phyloP scores from a whole-genome alignment of 805 yeast genomes.

The Pachysolen tannophilus region DNA sequence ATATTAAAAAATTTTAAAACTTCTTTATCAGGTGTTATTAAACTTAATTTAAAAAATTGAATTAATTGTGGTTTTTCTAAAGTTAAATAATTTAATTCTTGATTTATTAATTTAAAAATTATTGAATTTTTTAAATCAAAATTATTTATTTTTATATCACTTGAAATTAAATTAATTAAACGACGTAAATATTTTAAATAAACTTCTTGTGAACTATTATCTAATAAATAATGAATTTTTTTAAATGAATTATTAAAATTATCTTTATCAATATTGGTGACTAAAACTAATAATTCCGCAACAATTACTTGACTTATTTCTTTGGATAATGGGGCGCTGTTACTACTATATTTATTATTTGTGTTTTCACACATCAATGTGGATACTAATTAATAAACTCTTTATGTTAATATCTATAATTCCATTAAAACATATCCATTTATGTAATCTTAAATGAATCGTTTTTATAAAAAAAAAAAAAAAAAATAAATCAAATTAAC shows the following conservation, averaged over 20 bases:
- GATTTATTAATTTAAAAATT: conserved; percentile 14
- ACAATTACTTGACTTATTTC: conserved; percentile 25
- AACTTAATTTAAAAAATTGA: conserved; percentile 9
- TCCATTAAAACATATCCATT: neutral
- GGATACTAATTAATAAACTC: neutral
- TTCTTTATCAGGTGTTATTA: conserved; percentile 18
- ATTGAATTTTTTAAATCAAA: conserved; percentile 13
- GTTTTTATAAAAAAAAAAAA: neutral
- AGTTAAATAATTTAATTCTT: conserved; percentile 18
- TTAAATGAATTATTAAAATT: conserved; percentile 30
- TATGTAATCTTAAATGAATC: neutral
- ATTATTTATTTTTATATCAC: conserved; percentile 18
- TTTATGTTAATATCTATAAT: neutral
- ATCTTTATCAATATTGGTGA: conserved; percentile 32
- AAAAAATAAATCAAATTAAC: too few species aligned
- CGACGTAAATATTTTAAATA: conserved; percentile 24
- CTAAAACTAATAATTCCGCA: conserved; percentile 47
- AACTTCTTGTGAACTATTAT: conserved; percentile 24
- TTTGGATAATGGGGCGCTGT: neutral
- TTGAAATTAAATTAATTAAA: conserved; percentile 20
- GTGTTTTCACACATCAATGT: conserved; percentile 6
- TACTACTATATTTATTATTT: neutral
- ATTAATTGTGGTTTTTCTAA: conserved; percentile 12
- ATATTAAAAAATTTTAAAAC: conserved; percentile 21
- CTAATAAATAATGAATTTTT: conserved; percentile 41